These are phyloP conservation scores for Collybiopsis confluens DNA, from an alignment of 768 basidiomycete species.

Conservation along the genomic window DNA sequence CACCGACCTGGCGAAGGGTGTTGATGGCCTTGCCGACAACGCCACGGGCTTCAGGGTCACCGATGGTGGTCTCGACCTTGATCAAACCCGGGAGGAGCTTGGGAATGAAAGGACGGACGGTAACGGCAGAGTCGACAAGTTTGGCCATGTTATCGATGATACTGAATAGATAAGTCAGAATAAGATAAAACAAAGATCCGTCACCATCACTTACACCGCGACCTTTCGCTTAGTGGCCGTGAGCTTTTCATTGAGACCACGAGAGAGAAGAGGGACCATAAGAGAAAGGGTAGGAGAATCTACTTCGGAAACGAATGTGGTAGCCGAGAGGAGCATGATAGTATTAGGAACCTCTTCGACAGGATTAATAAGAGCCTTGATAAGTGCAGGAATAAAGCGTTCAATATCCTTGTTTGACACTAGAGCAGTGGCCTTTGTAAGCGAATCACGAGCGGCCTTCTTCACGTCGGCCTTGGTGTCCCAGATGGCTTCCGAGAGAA, in stretches of 20 bases:
- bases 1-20: slow-evolving; percentile 92
- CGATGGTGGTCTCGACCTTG: slow-evolving; percentile 92
- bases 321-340: slow-evolving; percentile 91
- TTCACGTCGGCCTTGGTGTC: slow-evolving; percentile 99
- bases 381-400: slow-evolving; percentile 95
- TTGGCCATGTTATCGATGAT: slow-evolving; percentile 99
- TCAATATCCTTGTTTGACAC: slow-evolving; percentile 98
- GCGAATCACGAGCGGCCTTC: slow-evolving; percentile 93
- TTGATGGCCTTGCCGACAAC: slow-evolving; percentile 89
- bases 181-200: background rate
- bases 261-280: slow-evolving; percentile 93
- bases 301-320: slow-evolving; percentile 99
- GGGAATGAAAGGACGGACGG: slow-evolving; percentile 95
- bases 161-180: slow-evolving; percentile 33
- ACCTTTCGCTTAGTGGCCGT: slow-evolving; percentile 97
- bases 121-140: slow-evolving; percentile 91
- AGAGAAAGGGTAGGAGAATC: slow-evolving; percentile 95
- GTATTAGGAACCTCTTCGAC: slow-evolving; percentile 98
- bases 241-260: slow-evolving; percentile 92
- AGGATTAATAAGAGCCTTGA: slow-evolving; percentile 97
- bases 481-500: slow-evolving; percentile 96
- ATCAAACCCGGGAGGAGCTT: slow-evolving; percentile 92
- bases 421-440: slow-evolving; percentile 91
- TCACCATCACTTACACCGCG: slow-evolving; percentile 58
- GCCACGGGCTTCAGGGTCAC: slow-evolving; percentile 96